Percentiles rank a stretch among this genome's conserved stretches.
Evolutionary conservation across 441 rosid species (phyloP).

Genomic region (Euphorbia neoarborescens): DNA sequence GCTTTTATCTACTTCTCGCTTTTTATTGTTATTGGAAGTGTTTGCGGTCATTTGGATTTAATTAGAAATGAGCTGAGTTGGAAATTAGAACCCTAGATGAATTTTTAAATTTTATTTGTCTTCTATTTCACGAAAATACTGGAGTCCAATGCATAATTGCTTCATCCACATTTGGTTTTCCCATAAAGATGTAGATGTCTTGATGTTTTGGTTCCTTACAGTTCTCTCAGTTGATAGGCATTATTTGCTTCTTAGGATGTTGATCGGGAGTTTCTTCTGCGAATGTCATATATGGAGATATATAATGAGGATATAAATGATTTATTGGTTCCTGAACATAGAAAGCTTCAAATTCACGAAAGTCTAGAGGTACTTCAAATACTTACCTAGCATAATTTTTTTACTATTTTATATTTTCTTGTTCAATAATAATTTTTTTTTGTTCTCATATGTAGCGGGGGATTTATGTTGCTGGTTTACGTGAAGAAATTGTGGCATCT

Average conservation of each 20-base stretch:
- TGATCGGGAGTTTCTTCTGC: slow-evolving; percentile 77
- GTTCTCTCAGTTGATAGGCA: not conserved
- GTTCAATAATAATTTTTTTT: slow-evolving; percentile 7
- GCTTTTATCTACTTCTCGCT: not conserved
- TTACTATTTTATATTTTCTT: not conserved
- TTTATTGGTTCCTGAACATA: slow-evolving; percentile 78
- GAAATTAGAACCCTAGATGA: not conserved
- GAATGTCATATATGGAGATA: slow-evolving; percentile 94
- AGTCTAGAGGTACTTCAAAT: slow-evolving; percentile 52
- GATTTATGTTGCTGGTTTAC: slow-evolving; percentile 85
- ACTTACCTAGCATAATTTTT: slow-evolving; percentile 3
- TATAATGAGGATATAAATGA: slow-evolving; percentile 95
- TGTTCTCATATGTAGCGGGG: slow-evolving; percentile 53
- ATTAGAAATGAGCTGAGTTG: not conserved
- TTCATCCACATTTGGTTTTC: not conserved
- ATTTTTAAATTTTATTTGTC: not conserved
- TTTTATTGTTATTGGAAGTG: not conserved
- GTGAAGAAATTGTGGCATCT: slow-evolving; percentile 89
- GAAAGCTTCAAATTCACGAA: slow-evolving; percentile 88
- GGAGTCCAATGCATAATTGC: not conserved
- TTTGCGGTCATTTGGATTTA: not conserved
- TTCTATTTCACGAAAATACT: slow-evolving; percentile 2
- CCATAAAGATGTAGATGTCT: not conserved
- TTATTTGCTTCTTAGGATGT: slow-evolving; percentile 36
- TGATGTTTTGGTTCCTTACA: slow-evolving; percentile 1